Percentiles rank a stretch among this genome's conserved stretches.
Evolutionary conservation across 108 stramenopile genomes (phyloP).

Genomic region (Skeletonema menzelii): DNA sequence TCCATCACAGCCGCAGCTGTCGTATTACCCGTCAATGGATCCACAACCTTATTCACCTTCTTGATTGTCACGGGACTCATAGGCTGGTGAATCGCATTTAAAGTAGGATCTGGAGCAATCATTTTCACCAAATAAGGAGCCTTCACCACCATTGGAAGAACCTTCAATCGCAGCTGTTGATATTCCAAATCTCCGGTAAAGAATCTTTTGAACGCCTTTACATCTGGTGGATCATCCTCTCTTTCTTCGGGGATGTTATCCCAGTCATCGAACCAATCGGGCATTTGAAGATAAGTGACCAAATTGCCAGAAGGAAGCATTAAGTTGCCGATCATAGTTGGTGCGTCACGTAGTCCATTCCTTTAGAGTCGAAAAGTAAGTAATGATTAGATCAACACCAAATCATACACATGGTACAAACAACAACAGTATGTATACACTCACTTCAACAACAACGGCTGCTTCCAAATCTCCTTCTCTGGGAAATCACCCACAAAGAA

Average conservation of each 20-base stretch:
- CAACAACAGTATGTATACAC: conserved; percentile 3
- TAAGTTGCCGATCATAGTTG: conserved; percentile 58
- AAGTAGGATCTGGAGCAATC: conserved; percentile 45
- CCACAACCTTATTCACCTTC: conserved; percentile 24
- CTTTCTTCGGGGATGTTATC: conserved; percentile 41
- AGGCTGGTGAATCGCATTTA: conserved; percentile 32
- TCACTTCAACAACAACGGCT: conserved; percentile 51
- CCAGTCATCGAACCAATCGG: conserved; percentile 58
- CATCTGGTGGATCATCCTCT: conserved; percentile 46
- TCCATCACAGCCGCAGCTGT: conserved; percentile 34
- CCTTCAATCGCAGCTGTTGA: conserved; percentile 31
- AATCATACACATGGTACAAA: neutral
- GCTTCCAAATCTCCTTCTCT: conserved; percentile 43
- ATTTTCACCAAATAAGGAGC: conserved; percentile 52
- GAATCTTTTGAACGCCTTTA: conserved; percentile 62
- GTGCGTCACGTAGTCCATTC: conserved; percentile 53
- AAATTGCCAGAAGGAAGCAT: conserved; percentile 60
- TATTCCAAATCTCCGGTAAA: conserved; percentile 47
- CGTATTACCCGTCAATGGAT: conserved; percentile 17
- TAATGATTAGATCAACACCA: neutral
- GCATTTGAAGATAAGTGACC: conserved; percentile 52
- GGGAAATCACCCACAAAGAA: conserved; percentile 53
- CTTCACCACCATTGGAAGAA: conserved; percentile 52
- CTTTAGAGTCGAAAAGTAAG: neutral
- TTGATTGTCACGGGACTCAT: conserved; percentile 35